A percentile compares a stretch with the other conserved stretches of the same genome.
These are phyloP conservation scores for Penicillium verrucosum DNA, from an alignment of 2,329 filamentous ascomycete species.

Conservation along the genomic window DNA sequence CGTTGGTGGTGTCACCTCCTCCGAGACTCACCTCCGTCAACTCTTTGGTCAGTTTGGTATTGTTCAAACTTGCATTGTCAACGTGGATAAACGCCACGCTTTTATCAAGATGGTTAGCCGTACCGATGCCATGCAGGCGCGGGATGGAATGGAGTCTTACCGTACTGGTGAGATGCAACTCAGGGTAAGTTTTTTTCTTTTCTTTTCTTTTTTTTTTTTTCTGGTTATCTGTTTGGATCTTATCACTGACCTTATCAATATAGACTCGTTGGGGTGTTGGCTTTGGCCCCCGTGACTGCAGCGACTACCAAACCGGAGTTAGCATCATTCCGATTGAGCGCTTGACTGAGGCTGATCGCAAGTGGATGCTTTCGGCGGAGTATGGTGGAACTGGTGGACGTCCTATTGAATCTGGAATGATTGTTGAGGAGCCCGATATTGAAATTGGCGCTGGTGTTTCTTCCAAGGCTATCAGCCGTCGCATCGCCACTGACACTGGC, in stretches of 20 bases:
- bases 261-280: slow-evolving; percentile 96
- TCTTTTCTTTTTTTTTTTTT: no score
- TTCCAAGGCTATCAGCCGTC: slow-evolving; percentile 66
- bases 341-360: slow-evolving; percentile 91
- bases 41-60: slow-evolving; percentile 79
- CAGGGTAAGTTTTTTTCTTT: slow-evolving; percentile 52
- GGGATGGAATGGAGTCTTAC: slow-evolving; percentile 80
- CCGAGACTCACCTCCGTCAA: slow-evolving; percentile 74
- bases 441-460: slow-evolving; percentile 97
- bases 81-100: slow-evolving; percentile 95
- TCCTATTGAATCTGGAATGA: slow-evolving; percentile 75
- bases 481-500: slow-evolving; percentile 51
- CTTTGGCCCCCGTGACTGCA: slow-evolving; percentile 94
- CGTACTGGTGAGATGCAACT: slow-evolving; percentile 70
- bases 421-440: slow-evolving; percentile 96
- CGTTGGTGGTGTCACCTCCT: slow-evolving; percentile 87
- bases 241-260: not conserved
- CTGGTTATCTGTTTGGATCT: not conserved
- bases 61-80: slow-evolving; percentile 97
- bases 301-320: slow-evolving; percentile 87
- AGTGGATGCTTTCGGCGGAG: slow-evolving; percentile 94
- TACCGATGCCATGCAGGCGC: slow-evolving; percentile 76
- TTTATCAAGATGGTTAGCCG: slow-evolving; percentile 98
- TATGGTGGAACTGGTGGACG: slow-evolving; percentile 88
- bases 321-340: slow-evolving; percentile 90